A percentile compares a stretch with the other conserved stretches of the same genome.
These are phyloP conservation scores for Zizania latifolia DNA, from an alignment of 176 grass and related monocot species.

Conservation along the genomic window DNA sequence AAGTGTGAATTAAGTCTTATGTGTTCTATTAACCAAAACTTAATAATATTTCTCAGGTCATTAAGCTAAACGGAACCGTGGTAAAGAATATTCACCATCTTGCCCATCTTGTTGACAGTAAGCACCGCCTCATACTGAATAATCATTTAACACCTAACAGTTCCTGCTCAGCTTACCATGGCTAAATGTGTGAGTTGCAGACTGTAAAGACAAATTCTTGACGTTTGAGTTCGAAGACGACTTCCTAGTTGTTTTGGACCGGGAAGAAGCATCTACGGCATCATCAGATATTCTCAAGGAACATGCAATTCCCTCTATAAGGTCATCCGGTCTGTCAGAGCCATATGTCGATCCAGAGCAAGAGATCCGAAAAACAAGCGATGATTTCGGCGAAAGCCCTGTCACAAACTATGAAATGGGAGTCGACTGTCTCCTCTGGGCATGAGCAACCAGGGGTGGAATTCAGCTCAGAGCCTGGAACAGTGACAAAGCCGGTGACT, in stretches of 20 bases:
- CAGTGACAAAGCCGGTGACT: background rate
- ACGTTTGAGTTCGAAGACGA: slow-evolving; percentile 96
- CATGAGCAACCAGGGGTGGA: slow-evolving; percentile 18
- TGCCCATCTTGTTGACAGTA: slow-evolving; percentile 87
- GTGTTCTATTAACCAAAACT: slow-evolving; percentile 22
- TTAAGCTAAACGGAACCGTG: slow-evolving; percentile 74
- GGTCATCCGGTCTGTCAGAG: slow-evolving; percentile 61
- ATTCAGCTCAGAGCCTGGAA: slow-evolving; percentile 3
- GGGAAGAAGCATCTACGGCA: slow-evolving; percentile 48
- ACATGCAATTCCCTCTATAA: slow-evolving; percentile 70
- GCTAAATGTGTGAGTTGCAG: slow-evolving; percentile 28
- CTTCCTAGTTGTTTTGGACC: slow-evolving; percentile 78
- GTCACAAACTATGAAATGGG: slow-evolving; percentile 80
- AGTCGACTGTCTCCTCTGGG: slow-evolving; percentile 88
- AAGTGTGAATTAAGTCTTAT: slow-evolving; percentile 13
- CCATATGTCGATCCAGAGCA: slow-evolving; percentile 49
- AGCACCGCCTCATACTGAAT: slow-evolving; percentile 25
- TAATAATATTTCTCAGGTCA: slow-evolving; percentile 46
- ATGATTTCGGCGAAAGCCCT: slow-evolving; percentile 76
- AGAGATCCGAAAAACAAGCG: slow-evolving; percentile 35
- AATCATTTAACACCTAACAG: background rate
- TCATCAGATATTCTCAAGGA: slow-evolving; percentile 75
- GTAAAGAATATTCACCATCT: slow-evolving; percentile 97
- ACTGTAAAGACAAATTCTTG: slow-evolving; percentile 89
- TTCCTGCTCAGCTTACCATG: background rate